Evolutionary conservation across 176 grass and related monocot genomes (phyloP).

Genomic region (Rhipidocladum racemiflorum): DNA sequence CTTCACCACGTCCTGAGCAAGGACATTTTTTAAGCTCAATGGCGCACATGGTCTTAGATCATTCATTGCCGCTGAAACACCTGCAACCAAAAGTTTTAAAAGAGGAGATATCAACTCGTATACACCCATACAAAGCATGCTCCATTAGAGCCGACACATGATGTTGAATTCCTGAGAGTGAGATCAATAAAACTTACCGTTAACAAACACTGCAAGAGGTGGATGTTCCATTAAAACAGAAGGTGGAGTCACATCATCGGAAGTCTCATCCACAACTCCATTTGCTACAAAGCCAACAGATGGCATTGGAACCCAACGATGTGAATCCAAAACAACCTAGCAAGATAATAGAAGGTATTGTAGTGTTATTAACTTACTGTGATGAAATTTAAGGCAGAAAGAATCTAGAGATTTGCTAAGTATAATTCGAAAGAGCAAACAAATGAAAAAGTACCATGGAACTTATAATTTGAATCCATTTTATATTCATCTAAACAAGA

Average conservation of each 20-base stretch:
- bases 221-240: slow-evolving; percentile 98
- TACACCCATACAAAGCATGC: slow-evolving; percentile 10
- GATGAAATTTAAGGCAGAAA: background rate
- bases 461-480: background rate
- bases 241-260: slow-evolving; percentile 79
- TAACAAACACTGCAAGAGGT: slow-evolving; percentile 95
- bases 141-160: background rate
- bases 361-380: background rate
- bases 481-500: slow-evolving; percentile 11
- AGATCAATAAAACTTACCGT: slow-evolving; percentile 51
- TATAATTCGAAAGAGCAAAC: background rate
- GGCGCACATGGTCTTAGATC: slow-evolving; percentile 88
- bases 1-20: slow-evolving; percentile 87
- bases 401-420: background rate
- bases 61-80: slow-evolving; percentile 94
- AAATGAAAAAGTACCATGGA: background rate
- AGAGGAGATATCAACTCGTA: background rate
- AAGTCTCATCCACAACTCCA: slow-evolving; percentile 72
- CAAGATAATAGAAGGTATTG: background rate
- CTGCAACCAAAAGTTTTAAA: slow-evolving; percentile 41
- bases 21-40: slow-evolving; percentile 71
- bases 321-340: slow-evolving; percentile 93
- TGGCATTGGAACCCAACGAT: slow-evolving; percentile 92
- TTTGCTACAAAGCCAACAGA: slow-evolving; percentile 94
- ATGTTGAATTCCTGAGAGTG: background rate